These are phyloP conservation scores for Macroventuria anomochaeta DNA, from an alignment of 2,329 filamentous ascomycete species.

Conservation along the genomic window DNA sequence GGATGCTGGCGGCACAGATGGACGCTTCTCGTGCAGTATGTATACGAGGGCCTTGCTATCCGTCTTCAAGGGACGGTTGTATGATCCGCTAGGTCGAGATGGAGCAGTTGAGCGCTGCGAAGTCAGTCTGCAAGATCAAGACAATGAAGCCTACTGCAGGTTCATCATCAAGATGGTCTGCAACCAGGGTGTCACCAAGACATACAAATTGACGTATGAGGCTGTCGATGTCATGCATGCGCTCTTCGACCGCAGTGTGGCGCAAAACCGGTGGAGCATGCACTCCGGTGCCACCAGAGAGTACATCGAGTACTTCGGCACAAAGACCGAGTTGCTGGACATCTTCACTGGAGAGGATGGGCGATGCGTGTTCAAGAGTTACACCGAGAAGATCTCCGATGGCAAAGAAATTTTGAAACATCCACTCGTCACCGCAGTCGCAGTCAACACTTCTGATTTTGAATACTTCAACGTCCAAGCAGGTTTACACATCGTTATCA, in stretches of 20 bases:
- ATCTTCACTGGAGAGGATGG: constrained; percentile 72
- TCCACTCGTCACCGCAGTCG: constrained; percentile 79
- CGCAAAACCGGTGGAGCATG: constrained; percentile 74
- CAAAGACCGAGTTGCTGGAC: constrained; percentile 80
- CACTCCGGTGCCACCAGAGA: constrained; percentile 74
- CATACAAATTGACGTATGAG: constrained; percentile 78
- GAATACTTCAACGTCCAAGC: constrained; percentile 76
- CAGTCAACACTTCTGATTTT: constrained; percentile 78
- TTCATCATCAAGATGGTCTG: constrained; percentile 77
- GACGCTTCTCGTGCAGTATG: constrained; percentile 74
- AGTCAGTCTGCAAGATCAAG: constrained; percentile 73
- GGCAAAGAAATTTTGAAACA: constrained; percentile 79
- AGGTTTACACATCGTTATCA: constrained; percentile 78
- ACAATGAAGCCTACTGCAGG: constrained; percentile 71
- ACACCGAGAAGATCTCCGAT: constrained; percentile 78
- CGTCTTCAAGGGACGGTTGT: constrained; percentile 72
- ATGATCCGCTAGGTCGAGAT: constrained; percentile 70
- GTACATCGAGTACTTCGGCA: constrained; percentile 80
- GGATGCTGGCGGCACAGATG: constrained; percentile 42
- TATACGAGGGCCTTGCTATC: constrained; percentile 74
- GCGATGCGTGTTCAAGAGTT: constrained; percentile 77
- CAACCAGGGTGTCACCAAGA: constrained; percentile 78
- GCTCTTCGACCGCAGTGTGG: constrained; percentile 71
- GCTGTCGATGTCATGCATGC: constrained; percentile 76
- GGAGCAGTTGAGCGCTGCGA: constrained; percentile 77